phyloP scores from a whole-genome alignment of 2,329 filamentous ascomycete species.

The Trichoderma hamatum region DNA sequence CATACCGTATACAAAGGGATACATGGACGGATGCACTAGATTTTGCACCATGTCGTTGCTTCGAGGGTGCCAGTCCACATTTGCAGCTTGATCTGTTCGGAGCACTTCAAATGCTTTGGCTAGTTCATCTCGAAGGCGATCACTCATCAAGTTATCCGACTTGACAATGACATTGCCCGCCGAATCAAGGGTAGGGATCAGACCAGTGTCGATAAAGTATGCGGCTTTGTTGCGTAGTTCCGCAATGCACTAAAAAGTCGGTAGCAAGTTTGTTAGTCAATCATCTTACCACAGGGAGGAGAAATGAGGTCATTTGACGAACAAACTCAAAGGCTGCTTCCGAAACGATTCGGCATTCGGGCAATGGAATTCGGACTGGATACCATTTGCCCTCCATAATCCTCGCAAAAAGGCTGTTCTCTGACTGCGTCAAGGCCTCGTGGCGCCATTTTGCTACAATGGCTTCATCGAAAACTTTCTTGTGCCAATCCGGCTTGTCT shows the following conservation, averaged over 20 bases:
- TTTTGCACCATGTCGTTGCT: conserved; percentile 54
- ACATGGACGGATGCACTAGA: conserved; percentile 18
- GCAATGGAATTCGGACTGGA: conserved; percentile 6
- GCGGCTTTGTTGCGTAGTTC: conserved; percentile 52
- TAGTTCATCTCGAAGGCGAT: conserved; percentile 9
- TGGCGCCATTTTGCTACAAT: conserved; percentile 35
- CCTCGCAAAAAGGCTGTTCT: conserved; percentile 21
- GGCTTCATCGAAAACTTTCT: conserved; percentile 34
- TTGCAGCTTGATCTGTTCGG: conserved; percentile 1
- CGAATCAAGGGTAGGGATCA: conserved; percentile 36
- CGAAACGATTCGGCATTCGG: conserved; percentile 21
- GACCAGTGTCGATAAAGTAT: conserved; percentile 42
- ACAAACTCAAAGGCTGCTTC: conserved; percentile 42
- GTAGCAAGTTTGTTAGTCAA: not conserved
- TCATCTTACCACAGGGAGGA: not conserved
- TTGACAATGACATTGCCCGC: conserved; percentile 10
- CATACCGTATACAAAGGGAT: conserved; percentile 29
- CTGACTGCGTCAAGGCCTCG: conserved; percentile 27
- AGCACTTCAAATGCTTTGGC: conserved; percentile 19
- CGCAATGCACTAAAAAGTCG: conserved; percentile 35
- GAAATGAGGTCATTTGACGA: not conserved
- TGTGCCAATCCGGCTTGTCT: conserved; percentile 36
- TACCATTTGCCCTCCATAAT: conserved; percentile 25
- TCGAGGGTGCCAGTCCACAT: conserved; percentile 58
- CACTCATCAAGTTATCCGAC: conserved; percentile 15